A percentile compares a stretch with the other conserved stretches of the same genome.
phyloP scores from a whole-genome alignment of 2,329 filamentous ascomycete genomes.

The Curvularia sp. region DNA sequence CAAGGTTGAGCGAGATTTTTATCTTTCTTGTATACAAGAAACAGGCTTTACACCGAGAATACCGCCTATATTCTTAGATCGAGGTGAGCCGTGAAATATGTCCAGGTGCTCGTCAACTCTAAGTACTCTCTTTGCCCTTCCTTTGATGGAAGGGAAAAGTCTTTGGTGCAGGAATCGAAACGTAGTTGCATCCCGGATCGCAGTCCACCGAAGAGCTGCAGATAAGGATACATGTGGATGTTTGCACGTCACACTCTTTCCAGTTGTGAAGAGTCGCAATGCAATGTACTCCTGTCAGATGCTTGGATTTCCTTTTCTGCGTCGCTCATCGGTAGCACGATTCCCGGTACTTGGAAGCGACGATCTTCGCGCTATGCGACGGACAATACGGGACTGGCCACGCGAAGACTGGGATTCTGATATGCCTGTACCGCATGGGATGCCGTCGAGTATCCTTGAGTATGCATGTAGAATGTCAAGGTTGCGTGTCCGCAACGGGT shows the following conservation, averaged over 20 bases:
- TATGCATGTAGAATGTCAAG: not conserved
- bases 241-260: not conserved
- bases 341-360: not conserved
- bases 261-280: not conserved
- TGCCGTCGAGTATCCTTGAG: not conserved
- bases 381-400: not conserved
- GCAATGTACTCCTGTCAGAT: not conserved
- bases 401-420: not conserved
- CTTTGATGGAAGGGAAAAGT: not conserved
- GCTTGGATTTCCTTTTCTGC: not conserved
- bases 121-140: not conserved
- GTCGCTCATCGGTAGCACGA: not conserved
- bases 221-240: not conserved
- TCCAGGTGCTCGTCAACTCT: not conserved
- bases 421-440: not conserved
- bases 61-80: not conserved
- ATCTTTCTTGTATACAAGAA: not conserved
- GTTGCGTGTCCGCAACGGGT: not conserved
- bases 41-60: not conserved
- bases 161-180: not conserved
- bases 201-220: not conserved
- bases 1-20: not conserved
- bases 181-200: not conserved
- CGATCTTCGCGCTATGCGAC: not conserved
- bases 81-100: not conserved